Evolutionary conservation across 2,329 filamentous ascomycete genomes (phyloP).

Genomic region (Chaetomiaceae sp.): DNA sequence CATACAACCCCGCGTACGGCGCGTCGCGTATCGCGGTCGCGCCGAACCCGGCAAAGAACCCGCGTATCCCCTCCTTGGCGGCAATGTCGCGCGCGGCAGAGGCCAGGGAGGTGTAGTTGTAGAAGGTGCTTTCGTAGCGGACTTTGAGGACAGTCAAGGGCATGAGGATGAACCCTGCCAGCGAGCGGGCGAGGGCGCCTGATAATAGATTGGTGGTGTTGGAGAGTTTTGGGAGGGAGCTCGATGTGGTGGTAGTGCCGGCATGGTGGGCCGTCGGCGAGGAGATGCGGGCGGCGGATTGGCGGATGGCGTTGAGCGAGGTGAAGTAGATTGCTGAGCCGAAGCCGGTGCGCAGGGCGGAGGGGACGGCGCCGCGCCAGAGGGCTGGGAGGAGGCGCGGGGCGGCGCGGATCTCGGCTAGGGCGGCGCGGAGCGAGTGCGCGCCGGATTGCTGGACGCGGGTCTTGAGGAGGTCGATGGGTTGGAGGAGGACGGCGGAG

Average conservation of each 20-base stretch:
- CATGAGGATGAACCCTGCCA: slow-evolving; percentile 89
- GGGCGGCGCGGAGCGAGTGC: slow-evolving; percentile 62
- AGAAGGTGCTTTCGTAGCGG: slow-evolving; percentile 85
- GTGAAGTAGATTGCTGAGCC: slow-evolving; percentile 95
- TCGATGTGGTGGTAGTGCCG: slow-evolving; percentile 43
- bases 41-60: slow-evolving; percentile 91
- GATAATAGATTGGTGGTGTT: slow-evolving; percentile 82
- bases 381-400: slow-evolving; percentile 57
- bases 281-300: slow-evolving; percentile 50
- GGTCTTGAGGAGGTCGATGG: slow-evolving; percentile 93
- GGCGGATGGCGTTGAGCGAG: slow-evolving; percentile 76
- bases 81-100: slow-evolving; percentile 72
- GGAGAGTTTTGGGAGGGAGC: slow-evolving; percentile 73
- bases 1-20: slow-evolving; percentile 94
- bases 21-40: slow-evolving; percentile 90
- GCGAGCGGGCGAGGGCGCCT: slow-evolving; percentile 76
- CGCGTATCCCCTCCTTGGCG: slow-evolving; percentile 66
- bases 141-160: slow-evolving; percentile 96
- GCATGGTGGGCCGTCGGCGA: slow-evolving; percentile 40
- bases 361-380: slow-evolving; percentile 91
- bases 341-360: slow-evolving; percentile 86
- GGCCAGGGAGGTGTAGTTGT: slow-evolving; percentile 72
- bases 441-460: slow-evolving; percentile 83
- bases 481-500: slow-evolving; percentile 87
- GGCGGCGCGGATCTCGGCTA: slow-evolving; percentile 60